Percentiles rank a stretch among this genome's conserved stretches.
Conservation (phyloP, 129 eudicot genomes). For the Scalesia atractyloides region DNA sequence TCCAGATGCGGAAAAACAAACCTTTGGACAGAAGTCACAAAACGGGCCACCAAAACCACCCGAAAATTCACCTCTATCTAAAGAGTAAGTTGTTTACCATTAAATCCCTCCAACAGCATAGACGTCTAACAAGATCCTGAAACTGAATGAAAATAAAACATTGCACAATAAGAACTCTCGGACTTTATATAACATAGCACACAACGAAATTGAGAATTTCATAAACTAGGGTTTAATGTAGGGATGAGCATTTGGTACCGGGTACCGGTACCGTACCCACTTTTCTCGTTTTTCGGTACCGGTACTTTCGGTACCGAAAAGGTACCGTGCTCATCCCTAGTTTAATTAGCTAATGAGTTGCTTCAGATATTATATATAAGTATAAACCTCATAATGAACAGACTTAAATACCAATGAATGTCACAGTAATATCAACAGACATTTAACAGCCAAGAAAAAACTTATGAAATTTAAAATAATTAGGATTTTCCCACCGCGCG, state of each 20-base stretch:
- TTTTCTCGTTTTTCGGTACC: no score
- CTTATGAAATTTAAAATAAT: not conserved
- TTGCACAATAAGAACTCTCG: not conserved
- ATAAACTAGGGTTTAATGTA: not conserved
- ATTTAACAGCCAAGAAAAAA: constrained; percentile 8
- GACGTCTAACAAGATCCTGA: constrained; percentile 69
- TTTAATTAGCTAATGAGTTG: not conserved
- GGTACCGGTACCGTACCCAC: no score
- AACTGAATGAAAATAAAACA: constrained; percentile 43
- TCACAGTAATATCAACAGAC: constrained; percentile 7
- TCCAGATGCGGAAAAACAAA: no score
- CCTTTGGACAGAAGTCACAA: no score
- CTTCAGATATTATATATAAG: not conserved
- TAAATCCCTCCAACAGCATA: constrained; percentile 93
- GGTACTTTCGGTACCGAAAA: no score
- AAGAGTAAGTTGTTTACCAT: constrained; percentile 60
- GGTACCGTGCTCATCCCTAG: no score
- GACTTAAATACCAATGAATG: not conserved
- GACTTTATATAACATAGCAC: not conserved
- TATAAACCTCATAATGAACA: not conserved
- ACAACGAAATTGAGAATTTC: not conserved
- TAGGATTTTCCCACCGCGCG: no score
- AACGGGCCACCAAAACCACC: not conserved
- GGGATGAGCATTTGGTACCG: no score
- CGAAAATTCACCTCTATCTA: not conserved